Evolutionary conservation across 2,329 filamentous ascomycete species (phyloP).

Genomic region (Monilinia aucupariae): DNA sequence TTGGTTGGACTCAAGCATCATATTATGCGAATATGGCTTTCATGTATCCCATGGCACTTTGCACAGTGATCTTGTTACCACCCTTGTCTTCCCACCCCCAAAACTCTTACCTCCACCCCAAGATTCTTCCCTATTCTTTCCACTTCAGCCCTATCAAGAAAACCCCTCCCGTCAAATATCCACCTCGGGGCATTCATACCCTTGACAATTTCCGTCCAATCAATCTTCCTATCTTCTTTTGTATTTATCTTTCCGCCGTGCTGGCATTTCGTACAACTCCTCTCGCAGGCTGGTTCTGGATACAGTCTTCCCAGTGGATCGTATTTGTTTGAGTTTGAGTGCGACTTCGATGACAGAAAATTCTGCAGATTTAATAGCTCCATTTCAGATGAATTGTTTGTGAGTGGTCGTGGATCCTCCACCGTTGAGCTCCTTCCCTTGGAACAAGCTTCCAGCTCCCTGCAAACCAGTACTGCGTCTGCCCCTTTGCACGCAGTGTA

Average conservation of each 20-base stretch:
- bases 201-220: constrained; percentile 43
- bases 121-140: constrained; percentile 27
- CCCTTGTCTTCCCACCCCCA: constrained; percentile 18
- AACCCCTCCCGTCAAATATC: constrained; percentile 44
- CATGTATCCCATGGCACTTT: not conserved
- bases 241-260: constrained; percentile 3
- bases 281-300: constrained; percentile 28
- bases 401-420: constrained; percentile 28
- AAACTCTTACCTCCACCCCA: constrained; percentile 23
- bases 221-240: constrained; percentile 32
- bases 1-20: not conserved
- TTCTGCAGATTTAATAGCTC: not conserved
- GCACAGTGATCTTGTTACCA: not conserved
- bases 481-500: constrained; percentile 43
- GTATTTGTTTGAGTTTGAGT: not conserved
- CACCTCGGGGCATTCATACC: constrained; percentile 43
- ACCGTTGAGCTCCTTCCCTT: not conserved
- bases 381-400: not conserved
- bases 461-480: constrained; percentile 46
- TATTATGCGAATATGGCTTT: not conserved
- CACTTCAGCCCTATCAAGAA: constrained; percentile 31
- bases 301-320: constrained; percentile 20
- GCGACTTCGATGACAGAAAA: not conserved
- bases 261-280: constrained; percentile 35
- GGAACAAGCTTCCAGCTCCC: constrained; percentile 42